Conservation (phyloP, 1,139 yeast species). For the Magnusiomyces paraingens region DNA sequence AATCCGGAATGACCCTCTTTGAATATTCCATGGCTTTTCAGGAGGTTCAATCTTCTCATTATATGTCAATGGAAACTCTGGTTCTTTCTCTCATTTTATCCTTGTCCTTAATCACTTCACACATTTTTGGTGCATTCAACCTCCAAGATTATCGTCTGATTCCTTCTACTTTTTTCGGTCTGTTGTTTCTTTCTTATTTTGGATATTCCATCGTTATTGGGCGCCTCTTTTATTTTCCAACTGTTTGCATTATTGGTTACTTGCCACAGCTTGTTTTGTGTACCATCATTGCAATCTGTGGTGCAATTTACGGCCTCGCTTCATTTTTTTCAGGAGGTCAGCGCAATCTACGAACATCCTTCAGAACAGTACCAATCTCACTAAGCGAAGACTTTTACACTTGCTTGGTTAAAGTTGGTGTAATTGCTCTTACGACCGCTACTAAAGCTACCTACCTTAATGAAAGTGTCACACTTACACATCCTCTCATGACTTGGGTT, state of each 20-base stretch:
- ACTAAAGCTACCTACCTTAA: constrained; percentile 60
- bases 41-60: constrained; percentile 49
- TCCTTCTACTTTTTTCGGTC: constrained; percentile 54
- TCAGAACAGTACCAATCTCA: constrained; percentile 30
- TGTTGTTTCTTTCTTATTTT: constrained; percentile 45
- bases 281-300: constrained; percentile 45
- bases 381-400: constrained; percentile 61
- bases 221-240: constrained; percentile 44
- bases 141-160: constrained; percentile 50
- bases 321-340: constrained; percentile 51
- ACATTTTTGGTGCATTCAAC: constrained; percentile 50
- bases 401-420: constrained; percentile 52
- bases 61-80: constrained; percentile 51
- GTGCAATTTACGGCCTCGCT: constrained; percentile 48
- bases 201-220: constrained; percentile 37
- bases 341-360: constrained; percentile 36
- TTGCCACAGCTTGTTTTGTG: constrained; percentile 55
- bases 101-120: constrained; percentile 50
- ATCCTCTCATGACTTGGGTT: constrained; percentile 54
- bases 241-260: constrained; percentile 49
- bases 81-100: constrained; percentile 48
- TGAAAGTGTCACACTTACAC: constrained; percentile 47
- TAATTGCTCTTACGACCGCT: constrained; percentile 58
- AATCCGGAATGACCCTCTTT: constrained; percentile 63
- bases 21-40: constrained; percentile 72